Evolutionary conservation across 2,329 filamentous ascomycete species (phyloP).

Genomic region (Lasiodiplodia citricola): DNA sequence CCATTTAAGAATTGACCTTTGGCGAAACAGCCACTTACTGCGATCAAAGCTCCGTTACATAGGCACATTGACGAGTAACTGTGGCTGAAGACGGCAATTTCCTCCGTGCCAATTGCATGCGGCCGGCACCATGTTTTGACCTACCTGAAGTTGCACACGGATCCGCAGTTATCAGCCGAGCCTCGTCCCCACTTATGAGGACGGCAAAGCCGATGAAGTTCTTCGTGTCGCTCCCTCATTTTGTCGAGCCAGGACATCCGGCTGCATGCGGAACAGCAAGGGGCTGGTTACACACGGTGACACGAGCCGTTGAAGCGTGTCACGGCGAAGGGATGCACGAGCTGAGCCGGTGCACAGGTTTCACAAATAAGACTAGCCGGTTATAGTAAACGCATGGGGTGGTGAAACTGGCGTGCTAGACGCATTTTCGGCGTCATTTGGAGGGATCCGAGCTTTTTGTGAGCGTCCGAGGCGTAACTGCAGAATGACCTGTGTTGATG

Average conservation of each 20-base stretch:
- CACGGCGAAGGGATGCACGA: not conserved
- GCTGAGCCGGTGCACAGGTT: not conserved
- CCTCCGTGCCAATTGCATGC: no score
- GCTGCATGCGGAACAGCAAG: not conserved
- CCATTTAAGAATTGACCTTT: no score
- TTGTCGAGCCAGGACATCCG: not conserved
- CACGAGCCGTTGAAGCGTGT: not conserved
- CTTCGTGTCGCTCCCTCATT: not conserved
- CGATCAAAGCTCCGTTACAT: no score
- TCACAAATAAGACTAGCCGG: not conserved
- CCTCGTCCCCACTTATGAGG: not conserved
- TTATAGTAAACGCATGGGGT: not conserved
- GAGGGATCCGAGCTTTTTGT: not conserved
- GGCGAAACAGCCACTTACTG: no score
- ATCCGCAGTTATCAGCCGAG: not conserved
- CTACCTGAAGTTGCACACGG: not conserved
- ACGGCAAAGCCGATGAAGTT: not conserved
- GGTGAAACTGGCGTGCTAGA: constrained; percentile 12
- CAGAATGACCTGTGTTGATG: no score
- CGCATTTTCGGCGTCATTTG: not conserved
- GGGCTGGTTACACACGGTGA: not conserved
- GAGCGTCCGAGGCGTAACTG: no score
- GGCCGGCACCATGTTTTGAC: not conserved
- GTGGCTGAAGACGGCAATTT: no score
- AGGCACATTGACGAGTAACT: no score